Evolutionary conservation across 352 stramenopile genomes (phyloP).

Genomic region (Peronospora belbahrii): DNA sequence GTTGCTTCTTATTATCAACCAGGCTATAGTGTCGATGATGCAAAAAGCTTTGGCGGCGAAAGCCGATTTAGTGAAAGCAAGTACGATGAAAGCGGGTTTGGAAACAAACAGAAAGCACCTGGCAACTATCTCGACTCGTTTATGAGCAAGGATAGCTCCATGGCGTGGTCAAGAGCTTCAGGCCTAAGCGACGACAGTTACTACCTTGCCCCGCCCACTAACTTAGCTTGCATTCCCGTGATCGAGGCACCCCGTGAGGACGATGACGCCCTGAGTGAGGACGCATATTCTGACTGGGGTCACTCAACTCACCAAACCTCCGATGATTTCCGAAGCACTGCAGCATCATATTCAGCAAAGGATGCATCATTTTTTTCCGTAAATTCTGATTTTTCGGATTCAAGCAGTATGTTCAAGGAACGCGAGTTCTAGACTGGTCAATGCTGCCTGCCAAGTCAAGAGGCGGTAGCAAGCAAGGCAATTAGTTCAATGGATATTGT

Average conservation of each 20-base stretch:
- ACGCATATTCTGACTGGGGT: slow-evolving; percentile 22
- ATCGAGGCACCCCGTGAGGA: slow-evolving; percentile 21
- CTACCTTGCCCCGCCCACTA: slow-evolving; percentile 20
- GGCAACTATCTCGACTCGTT: slow-evolving; percentile 24
- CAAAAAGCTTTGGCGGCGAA: slow-evolving; percentile 12
- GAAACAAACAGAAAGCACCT: slow-evolving; percentile 8
- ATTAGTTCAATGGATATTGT: background rate
- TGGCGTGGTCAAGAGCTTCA: slow-evolving; percentile 22
- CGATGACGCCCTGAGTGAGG: slow-evolving; percentile 20
- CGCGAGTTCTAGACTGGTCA: slow-evolving; percentile 29
- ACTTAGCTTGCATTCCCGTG: slow-evolving; percentile 22
- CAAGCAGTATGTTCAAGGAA: slow-evolving; percentile 18
- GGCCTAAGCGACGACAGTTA: slow-evolving; percentile 26
- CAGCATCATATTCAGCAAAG: slow-evolving; percentile 6
- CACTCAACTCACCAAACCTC: slow-evolving; percentile 18
- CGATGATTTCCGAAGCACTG: slow-evolving; percentile 22
- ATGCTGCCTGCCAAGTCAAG: slow-evolving; percentile 1
- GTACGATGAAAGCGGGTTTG: slow-evolving; percentile 12
- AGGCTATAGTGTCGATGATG: slow-evolving; percentile 6
- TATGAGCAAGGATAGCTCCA: slow-evolving; percentile 25
- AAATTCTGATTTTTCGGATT: slow-evolving; percentile 28
- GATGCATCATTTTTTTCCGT: slow-evolving; percentile 32
- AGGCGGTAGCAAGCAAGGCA: slow-evolving; percentile 2
- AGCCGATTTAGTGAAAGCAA: slow-evolving; percentile 14
- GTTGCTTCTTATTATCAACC: slow-evolving; percentile 19